Evolutionary conservation across 352 stramenopile species (phyloP).

Genomic region (Phytophthora litchii): DNA sequence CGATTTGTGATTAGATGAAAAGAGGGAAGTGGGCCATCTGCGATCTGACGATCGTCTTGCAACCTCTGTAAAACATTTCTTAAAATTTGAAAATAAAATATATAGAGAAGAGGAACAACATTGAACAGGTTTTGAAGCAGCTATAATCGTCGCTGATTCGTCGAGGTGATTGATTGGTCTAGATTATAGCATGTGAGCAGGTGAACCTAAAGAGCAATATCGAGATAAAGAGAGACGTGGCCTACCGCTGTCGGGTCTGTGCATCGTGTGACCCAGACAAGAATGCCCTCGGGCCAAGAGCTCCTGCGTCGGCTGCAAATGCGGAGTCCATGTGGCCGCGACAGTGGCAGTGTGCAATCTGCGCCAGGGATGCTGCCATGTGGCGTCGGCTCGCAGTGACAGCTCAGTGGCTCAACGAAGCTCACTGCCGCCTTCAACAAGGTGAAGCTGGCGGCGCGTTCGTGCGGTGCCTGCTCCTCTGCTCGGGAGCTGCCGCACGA

Average conservation of each 20-base stretch:
- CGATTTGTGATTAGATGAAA: conserved; percentile 8
- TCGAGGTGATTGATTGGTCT: background rate
- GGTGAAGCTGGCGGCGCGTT: background rate
- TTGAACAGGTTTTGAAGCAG: background rate
- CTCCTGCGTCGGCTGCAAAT: conserved; percentile 1
- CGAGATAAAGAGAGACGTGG: background rate
- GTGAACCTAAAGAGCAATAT: background rate
- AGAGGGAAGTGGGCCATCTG: background rate
- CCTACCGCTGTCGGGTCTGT: conserved; percentile 1
- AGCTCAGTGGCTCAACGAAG: background rate
- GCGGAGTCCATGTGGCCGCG: conserved; percentile 12
- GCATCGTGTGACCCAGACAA: background rate
- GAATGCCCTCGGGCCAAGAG: conserved; percentile 4
- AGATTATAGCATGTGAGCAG: background rate
- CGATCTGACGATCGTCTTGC: background rate
- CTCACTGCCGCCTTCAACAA: conserved; percentile 5
- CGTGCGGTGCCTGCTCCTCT: conserved; percentile 23
- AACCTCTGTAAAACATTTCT: background rate
- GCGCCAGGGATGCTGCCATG: background rate
- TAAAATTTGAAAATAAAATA: background rate
- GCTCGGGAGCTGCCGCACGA: conserved; percentile 15
- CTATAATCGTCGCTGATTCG: conserved; percentile 1
- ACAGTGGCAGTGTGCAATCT: conserved; percentile 8
- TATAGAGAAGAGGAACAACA: background rate
- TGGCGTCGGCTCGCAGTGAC: background rate